phyloP scores from a whole-genome alignment of 1,284 basidiomycete species.

The Peniophora sp. region DNA sequence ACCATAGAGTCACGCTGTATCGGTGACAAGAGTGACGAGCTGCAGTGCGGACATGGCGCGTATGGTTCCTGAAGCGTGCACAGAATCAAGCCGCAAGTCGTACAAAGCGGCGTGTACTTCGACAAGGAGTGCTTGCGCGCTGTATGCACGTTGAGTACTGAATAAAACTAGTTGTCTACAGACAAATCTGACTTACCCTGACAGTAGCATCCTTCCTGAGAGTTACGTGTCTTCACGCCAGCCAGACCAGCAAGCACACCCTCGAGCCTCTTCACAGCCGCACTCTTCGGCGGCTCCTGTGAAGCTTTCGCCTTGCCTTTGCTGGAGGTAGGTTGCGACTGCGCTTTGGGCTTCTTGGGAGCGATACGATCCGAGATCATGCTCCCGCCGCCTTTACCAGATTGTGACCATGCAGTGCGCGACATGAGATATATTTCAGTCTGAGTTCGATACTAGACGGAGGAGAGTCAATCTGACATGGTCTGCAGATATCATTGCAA shows the following conservation, averaged over 20 bases:
- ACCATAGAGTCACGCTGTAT: background rate
- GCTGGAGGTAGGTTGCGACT: background rate
- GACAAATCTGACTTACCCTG: background rate
- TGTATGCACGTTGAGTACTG: background rate
- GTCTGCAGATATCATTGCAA: no score
- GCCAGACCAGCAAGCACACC: background rate
- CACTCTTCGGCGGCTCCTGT: background rate
- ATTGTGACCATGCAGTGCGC: no score
- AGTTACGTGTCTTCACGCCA: background rate
- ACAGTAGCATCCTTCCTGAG: background rate
- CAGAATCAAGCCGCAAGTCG: slow-evolving; percentile 1
- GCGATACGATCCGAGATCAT: background rate
- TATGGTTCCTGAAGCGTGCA: background rate
- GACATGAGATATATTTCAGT: no score
- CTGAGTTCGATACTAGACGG: no score
- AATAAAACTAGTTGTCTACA: background rate
- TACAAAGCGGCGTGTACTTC: slow-evolving; percentile 1
- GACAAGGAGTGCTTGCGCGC: background rate
- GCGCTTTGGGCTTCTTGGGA: background rate
- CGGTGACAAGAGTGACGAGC: background rate
- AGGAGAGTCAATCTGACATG: no score
- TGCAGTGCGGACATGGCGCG: background rate
- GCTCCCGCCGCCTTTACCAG: no score
- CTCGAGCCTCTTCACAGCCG: background rate
- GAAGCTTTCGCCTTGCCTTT: background rate